These are phyloP conservation scores for Phyllosticta citriasiana DNA, from an alignment of 2,329 filamentous ascomycete genomes.

Conservation along the genomic window DNA sequence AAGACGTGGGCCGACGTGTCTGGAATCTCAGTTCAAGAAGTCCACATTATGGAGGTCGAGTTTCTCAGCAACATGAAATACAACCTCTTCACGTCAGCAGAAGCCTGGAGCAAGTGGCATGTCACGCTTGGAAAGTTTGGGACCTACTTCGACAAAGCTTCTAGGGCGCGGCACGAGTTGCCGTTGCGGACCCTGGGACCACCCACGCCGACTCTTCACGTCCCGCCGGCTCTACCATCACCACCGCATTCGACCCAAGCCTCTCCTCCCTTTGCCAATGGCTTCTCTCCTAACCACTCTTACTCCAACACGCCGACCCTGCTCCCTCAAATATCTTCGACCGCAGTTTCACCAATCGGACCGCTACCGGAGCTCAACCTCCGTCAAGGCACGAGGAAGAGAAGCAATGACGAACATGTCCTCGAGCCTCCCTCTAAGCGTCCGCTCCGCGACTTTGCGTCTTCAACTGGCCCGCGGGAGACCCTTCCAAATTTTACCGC, in stretches of 20 bases:
- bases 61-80: slow-evolving; percentile 98
- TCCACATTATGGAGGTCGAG: slow-evolving; percentile 99
- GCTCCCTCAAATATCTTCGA: slow-evolving; percentile 31
- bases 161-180: slow-evolving; percentile 34
- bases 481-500: background rate
- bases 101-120: slow-evolving; percentile 84
- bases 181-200: slow-evolving; percentile 24
- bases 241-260: slow-evolving; percentile 41
- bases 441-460: slow-evolving; percentile 9
- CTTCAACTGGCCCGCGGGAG: background rate
- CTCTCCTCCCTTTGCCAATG: slow-evolving; percentile 37
- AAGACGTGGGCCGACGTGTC: slow-evolving; percentile 99
- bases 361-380: slow-evolving; percentile 32
- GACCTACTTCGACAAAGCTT: slow-evolving; percentile 68
- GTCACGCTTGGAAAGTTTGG: slow-evolving; percentile 71
- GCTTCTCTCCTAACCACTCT: slow-evolving; percentile 34
- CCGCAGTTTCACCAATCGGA: slow-evolving; percentile 34
- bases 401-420: slow-evolving; percentile 45
- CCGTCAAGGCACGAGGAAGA: slow-evolving; percentile 40
- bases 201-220: slow-evolving; percentile 25
- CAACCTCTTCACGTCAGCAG: slow-evolving; percentile 74
- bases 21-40: slow-evolving; percentile 83
- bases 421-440: slow-evolving; percentile 51
- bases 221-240: slow-evolving; percentile 39
- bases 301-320: slow-evolving; percentile 30